Conservation (phyloP, 2,329 filamentous ascomycete species). For the Pseudofabraea citricarpa region DNA sequence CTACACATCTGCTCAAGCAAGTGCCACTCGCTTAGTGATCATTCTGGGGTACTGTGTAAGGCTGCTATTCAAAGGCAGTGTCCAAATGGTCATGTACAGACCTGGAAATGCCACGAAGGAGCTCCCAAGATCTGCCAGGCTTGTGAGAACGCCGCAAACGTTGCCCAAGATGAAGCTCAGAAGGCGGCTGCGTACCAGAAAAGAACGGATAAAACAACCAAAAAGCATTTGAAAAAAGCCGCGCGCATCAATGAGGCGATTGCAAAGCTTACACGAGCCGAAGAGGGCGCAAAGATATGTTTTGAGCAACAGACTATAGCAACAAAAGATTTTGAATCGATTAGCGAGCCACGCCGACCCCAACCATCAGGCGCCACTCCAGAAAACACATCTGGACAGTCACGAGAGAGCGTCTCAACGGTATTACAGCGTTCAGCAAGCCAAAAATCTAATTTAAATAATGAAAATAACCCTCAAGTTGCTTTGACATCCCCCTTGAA, state of each 20-base stretch:
- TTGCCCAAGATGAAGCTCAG: constrained; percentile 34
- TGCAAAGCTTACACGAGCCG: constrained; percentile 23
- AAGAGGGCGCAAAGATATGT: constrained; percentile 40
- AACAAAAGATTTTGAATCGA: no score
- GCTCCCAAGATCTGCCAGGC: constrained; percentile 35
- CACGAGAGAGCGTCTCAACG: no score
- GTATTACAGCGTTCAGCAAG: no score
- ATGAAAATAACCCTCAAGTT: no score
- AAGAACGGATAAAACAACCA: constrained; percentile 11
- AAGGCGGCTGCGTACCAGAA: constrained; percentile 16
- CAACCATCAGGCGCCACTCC: background rate
- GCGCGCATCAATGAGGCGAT: constrained; percentile 19
- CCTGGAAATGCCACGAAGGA: constrained; percentile 40
- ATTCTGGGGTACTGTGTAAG: constrained; percentile 46
- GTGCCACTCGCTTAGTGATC: constrained; percentile 58
- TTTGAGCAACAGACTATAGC: constrained; percentile 36
- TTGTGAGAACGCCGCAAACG: constrained; percentile 48
- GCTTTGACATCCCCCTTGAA: no score
- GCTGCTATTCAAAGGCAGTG: constrained; percentile 43
- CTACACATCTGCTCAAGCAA: constrained; percentile 52
- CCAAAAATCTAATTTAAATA: no score
- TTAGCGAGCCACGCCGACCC: constrained; percentile 23
- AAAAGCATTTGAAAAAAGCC: constrained; percentile 15
- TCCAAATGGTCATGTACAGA: constrained; percentile 42
- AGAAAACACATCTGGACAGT: background rate